phyloP scores from a whole-genome alignment of 495 filamentous ascomycete species.

The Apiosordaria backusii region DNA sequence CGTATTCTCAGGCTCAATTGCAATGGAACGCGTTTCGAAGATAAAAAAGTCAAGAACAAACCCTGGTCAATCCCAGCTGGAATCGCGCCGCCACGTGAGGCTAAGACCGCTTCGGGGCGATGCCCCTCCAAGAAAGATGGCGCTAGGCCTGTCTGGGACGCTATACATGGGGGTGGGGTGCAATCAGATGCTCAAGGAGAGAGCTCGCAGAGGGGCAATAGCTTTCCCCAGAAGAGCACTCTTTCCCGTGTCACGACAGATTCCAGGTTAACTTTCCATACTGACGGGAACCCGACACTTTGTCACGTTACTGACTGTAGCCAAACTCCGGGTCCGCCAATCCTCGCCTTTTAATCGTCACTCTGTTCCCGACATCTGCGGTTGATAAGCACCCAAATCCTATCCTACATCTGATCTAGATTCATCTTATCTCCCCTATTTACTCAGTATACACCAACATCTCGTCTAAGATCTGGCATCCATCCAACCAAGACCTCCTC shows the following conservation, averaged over 20 bases:
- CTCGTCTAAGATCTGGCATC: not conserved
- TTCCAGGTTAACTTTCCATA: not conserved
- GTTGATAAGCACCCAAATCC: not conserved
- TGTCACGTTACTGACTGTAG: not conserved
- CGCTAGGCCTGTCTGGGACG: not conserved
- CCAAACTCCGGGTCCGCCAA: not conserved
- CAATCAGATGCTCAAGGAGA: slow-evolving; percentile 4
- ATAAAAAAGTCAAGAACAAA: not conserved
- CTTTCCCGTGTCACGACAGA: slow-evolving; percentile 2
- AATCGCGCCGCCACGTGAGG: slow-evolving; percentile 7
- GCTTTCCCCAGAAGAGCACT: not conserved
- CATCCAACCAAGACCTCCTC: not conserved
- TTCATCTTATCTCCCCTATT: not conserved
- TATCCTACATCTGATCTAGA: not conserved
- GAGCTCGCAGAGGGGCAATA: not conserved
- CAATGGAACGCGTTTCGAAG: not conserved
- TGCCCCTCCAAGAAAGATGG: not conserved
- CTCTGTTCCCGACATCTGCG: not conserved
- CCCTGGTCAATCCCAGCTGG: not conserved
- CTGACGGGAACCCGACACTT: not conserved
- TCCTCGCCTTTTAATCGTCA: not conserved
- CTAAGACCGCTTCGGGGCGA: not conserved
- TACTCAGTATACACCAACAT: not conserved
- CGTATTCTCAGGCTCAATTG: not conserved
- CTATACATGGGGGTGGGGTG: not conserved